Conservation (phyloP, 164 flowering plant genomes). For the Umbellularia californica region DNA sequence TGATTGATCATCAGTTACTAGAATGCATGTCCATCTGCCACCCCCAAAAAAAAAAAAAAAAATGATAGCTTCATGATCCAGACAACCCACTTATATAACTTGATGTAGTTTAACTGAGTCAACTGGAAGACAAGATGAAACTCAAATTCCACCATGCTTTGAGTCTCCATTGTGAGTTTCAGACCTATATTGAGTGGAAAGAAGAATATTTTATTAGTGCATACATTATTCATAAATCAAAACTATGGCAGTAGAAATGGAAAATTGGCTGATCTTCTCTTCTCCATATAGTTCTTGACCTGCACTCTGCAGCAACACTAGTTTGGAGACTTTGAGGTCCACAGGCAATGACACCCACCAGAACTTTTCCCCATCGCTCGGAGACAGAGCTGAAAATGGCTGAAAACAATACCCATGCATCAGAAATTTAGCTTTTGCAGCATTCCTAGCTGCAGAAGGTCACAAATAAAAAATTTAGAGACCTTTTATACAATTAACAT, state of each 20-base stretch:
- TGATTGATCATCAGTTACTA: too few species aligned
- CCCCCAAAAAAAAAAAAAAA: too few species aligned
- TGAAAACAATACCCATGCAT: conserved; percentile 10
- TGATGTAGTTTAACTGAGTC: too few species aligned
- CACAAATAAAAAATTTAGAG: not conserved
- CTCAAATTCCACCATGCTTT: too few species aligned
- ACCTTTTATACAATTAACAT: not conserved
- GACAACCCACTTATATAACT: too few species aligned
- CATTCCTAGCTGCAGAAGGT: not conserved
- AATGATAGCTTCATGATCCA: too few species aligned
- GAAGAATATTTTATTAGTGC: too few species aligned
- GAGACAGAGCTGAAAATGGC: conserved; percentile 49
- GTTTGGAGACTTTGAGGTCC: conserved; percentile 72
- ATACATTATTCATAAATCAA: not conserved
- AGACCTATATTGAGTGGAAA: too few species aligned
- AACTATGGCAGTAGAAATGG: conserved; percentile 87
- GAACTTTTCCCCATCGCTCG: conserved; percentile 60
- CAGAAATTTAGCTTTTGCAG: not conserved
- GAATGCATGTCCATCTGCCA: too few species aligned
- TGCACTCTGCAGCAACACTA: conserved; percentile 73
- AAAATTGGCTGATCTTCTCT: conserved; percentile 38
- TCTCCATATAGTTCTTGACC: conserved; percentile 47
- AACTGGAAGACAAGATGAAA: too few species aligned
- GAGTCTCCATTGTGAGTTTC: too few species aligned
- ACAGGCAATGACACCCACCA: conserved; percentile 79